These are phyloP conservation scores for Ceratonia siliqua DNA, from an alignment of 306 rosid genomes.

Conservation along the genomic window DNA sequence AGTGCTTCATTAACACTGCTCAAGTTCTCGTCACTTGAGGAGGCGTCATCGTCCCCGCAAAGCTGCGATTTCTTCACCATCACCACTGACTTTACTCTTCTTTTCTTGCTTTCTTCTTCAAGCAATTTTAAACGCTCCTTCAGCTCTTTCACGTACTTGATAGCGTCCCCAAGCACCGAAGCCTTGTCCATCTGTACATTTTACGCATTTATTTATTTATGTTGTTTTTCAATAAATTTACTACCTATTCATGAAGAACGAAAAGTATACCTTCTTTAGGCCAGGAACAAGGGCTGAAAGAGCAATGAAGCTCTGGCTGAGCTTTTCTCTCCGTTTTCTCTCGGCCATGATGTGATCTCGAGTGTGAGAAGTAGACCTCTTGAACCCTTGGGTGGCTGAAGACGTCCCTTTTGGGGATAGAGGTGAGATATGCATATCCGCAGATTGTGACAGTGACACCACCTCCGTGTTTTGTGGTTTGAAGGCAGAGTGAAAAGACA, in stretches of 20 bases:
- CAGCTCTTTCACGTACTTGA: constrained; percentile 64
- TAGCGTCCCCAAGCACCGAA: constrained; percentile 70
- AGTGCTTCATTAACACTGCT: constrained; percentile 27
- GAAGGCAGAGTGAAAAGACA: constrained; percentile 46
- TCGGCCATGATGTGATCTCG: constrained; percentile 84
- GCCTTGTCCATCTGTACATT: constrained; percentile 70
- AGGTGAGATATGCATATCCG: constrained; percentile 33
- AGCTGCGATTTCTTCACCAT: constrained; percentile 44
- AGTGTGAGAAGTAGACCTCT: constrained; percentile 46
- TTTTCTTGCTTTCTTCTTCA: constrained; percentile 63
- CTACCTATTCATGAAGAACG: no score
- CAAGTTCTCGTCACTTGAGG: constrained; percentile 53
- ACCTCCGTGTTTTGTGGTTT: constrained; percentile 37
- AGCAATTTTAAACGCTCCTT: constrained; percentile 53
- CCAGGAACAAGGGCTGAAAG: constrained; percentile 78
- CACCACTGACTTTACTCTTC: constrained; percentile 47
- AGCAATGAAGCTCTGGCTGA: constrained; percentile 75
- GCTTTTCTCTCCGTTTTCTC: constrained; percentile 77
- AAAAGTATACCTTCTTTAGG: constrained; percentile 61
- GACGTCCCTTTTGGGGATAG: constrained; percentile 30
- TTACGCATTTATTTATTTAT: background rate
- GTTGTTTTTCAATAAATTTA: no score
- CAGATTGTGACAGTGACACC: constrained; percentile 10
- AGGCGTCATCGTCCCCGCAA: constrained; percentile 43
- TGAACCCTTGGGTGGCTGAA: constrained; percentile 28